A percentile compares a stretch with the other conserved stretches of the same genome.
phyloP scores from a whole-genome alignment of 2,329 filamentous ascomycete species.

The Monascus ruber region DNA sequence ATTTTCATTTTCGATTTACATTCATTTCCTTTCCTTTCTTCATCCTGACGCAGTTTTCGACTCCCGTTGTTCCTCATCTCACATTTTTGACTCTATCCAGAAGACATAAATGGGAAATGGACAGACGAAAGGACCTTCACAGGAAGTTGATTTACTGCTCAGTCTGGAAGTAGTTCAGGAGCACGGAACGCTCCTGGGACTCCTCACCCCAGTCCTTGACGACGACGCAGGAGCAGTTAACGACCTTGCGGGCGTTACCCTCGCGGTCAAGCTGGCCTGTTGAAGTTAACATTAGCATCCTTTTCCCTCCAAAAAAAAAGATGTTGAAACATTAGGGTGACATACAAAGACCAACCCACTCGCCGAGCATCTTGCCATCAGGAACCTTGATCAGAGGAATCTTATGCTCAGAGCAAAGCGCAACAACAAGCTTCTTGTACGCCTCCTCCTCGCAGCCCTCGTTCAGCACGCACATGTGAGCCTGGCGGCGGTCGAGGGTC shows the following conservation, averaged over 20 bases:
- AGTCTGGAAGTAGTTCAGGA: constrained; percentile 99
- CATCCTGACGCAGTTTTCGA: too few relatives aligned
- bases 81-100: too few relatives aligned
- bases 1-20: too few relatives aligned
- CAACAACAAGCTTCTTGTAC: constrained; percentile 99
- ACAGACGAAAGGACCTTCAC: too few relatives aligned
- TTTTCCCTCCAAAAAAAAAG: background rate
- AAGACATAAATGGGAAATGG: too few relatives aligned
- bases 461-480: constrained; percentile 99
- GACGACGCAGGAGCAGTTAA: constrained; percentile 99
- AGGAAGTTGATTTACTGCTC: constrained; percentile 31
- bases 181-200: constrained; percentile 94
- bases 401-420: constrained; percentile 98
- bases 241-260: constrained; percentile 98
- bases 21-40: too few relatives aligned
- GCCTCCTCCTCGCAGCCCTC: constrained; percentile 99
- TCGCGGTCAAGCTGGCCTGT: constrained; percentile 95
- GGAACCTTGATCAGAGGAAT: constrained; percentile 99
- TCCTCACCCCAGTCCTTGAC: constrained; percentile 99
- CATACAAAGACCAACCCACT: constrained; percentile 99
- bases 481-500: constrained; percentile 95
- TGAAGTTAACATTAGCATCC: background rate
- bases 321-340: constrained; percentile 23
- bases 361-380: constrained; percentile 98
- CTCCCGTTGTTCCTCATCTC: too few relatives aligned